phyloP scores from a whole-genome alignment of 306 rosid genomes.

The Vigna mungo region DNA sequence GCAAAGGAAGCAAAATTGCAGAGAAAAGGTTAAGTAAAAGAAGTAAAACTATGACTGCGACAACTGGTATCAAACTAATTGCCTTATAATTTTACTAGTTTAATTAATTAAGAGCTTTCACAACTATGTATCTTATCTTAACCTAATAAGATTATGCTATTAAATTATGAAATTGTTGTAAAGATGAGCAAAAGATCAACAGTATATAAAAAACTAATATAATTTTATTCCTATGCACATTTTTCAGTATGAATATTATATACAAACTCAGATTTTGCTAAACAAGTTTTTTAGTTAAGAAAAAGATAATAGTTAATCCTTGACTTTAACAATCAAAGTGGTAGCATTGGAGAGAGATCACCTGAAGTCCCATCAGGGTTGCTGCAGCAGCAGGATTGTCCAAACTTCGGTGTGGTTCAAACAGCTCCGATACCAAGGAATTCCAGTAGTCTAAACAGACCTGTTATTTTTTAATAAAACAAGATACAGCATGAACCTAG shows the following conservation, averaged over 20 bases:
- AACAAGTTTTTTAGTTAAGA: not conserved
- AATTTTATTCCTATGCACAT: not conserved
- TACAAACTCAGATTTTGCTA: not conserved
- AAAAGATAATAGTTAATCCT: conserved; percentile 5
- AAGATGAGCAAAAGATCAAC: not conserved
- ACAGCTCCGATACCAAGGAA: conserved; percentile 78
- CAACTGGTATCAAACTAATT: not conserved
- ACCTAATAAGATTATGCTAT: not conserved
- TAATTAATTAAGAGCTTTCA: too few relatives aligned
- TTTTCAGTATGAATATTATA: not conserved
- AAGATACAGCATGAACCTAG: conserved; percentile 4
- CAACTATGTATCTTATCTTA: not conserved
- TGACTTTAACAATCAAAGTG: conserved; percentile 16
- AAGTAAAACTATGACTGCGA: too few relatives aligned
- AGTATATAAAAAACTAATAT: not conserved
- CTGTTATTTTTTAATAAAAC: conserved; percentile 51
- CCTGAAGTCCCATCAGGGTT: conserved; percentile 62
- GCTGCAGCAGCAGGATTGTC: conserved; percentile 58
- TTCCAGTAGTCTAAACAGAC: conserved; percentile 99
- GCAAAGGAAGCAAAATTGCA: too few relatives aligned
- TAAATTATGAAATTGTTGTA: too few relatives aligned
- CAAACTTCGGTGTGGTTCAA: conserved; percentile 55
- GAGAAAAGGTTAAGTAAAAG: too few relatives aligned
- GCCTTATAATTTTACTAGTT: not conserved
- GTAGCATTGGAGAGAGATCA: conserved; percentile 56